Evolutionary conservation across 805 yeast genomes (phyloP), one percentile per base, ranked within the genome.

Genomic region (Diddensiella caesifluorescens): DNA sequence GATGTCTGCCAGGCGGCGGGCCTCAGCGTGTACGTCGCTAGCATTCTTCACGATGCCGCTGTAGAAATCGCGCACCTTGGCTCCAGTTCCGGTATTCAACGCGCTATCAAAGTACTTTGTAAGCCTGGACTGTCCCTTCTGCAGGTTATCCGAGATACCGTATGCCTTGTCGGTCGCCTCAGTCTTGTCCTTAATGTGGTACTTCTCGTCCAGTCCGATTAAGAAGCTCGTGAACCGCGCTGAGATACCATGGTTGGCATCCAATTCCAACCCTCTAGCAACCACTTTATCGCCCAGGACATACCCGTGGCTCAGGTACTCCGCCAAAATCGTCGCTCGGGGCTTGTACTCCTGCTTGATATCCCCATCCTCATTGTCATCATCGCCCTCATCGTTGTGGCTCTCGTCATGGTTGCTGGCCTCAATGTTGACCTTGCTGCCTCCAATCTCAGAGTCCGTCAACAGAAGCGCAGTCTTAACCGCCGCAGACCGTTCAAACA

Each of bases 301-400:
- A 57, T 84, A 83, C 3, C 94, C 94, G n/a, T 77, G 74, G 23
- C 86, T 70, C 46, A 83, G 67, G 53, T 80, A 74, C 61, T 83
- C 90, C 1, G 92, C 90, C 64, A 83, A 66, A 45, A 84, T 77
- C 15, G 86, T 77, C 42, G 78, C 62, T 56, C 81, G 81, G 43
- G 94, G 94, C 65, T 83, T 83, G 46, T 75, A 76, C 55, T 84
- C 94, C 63, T 83, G 94, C 4, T 70, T 61, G 40, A 82, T 73
- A 51, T 81, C 86, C 12, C 15, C 19, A 39, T 65, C 70, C 21
- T 32, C 41, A n/a, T 45, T 41, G 31, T 44, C 48, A 7, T 54
- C 40, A 18, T 45, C 41, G 12, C 38, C 47, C 31, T 47, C 44
- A 7, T 30, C 44, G 31, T 45, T 46, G 15, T 37, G 31, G 36